Evolutionary conservation across 1,284 basidiomycete genomes (phyloP), one percentile per base, ranked within the genome.

Genomic region (Ceratobasidium papillatum): DNA sequence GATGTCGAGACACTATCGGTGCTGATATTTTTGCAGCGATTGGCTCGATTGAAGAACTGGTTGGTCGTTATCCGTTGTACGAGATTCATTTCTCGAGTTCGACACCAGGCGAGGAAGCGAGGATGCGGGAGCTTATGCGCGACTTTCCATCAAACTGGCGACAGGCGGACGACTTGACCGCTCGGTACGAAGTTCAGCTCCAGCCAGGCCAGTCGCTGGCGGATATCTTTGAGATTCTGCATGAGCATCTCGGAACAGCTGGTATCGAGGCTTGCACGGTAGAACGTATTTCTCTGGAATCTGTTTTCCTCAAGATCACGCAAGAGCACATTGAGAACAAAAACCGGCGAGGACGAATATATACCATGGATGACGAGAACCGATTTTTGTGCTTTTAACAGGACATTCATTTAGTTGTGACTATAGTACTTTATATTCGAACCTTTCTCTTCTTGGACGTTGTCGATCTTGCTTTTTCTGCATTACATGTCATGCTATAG

Each of bases 131-230:
- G 3, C 83, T 91, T 56, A 91, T 94, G 86, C 65, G 65, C 14
- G 56, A 22, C 1, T 84, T 82, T 2, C 88, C 93, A 65, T 88
- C 88, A 14, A 88, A 87, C 17, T 87, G 87, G 54, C 87, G 86
- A 22, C 86, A 88, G 83, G 88, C 87, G 5, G 90, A 93, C 78
- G 92, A 93, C 78, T 90, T 93, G 17, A 91, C 90, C 1, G 92
- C 91, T 0, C 87, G 91, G 4, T 93, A 92, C 79, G 91, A 94
- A 79, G 90, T 93, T n/a, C 91, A 91, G 1, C 84, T 92, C 22
- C 9, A 69, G 25, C 45, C 65, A 2, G 74, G 65, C 34, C 59
- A 72, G 38, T 61, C 76, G 32, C 66, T 77, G 11, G 74, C 76
- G 12, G 76, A 74, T 56, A 61, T 77, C 19, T 77, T 77, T 52